A percentile compares a stretch with the other conserved stretches of the same genome.
Evolutionary conservation across 129 eudicot genomes (phyloP).

Genomic region (Tagetes patula): DNA sequence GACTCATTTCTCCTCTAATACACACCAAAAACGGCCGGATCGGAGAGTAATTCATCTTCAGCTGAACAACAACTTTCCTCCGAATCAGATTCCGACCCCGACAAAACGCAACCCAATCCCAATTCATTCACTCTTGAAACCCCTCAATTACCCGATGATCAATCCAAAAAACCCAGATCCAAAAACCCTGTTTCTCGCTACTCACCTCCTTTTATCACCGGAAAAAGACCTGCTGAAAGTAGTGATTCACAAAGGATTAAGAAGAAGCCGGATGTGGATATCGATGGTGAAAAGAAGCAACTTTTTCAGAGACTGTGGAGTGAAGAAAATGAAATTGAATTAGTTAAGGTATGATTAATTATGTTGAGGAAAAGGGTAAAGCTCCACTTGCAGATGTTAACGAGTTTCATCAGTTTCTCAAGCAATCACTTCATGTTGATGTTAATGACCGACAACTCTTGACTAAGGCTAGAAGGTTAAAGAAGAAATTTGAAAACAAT

Average conservation of each 20-base stretch:
- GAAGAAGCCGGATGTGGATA: slow-evolving; percentile 33
- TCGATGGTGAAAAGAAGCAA: slow-evolving; percentile 33
- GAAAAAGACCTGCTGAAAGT: slow-evolving; percentile 42
- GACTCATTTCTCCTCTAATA: neutral
- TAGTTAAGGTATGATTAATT: slow-evolving; percentile 65
- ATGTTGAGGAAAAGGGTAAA: slow-evolving; percentile 36
- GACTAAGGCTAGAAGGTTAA: slow-evolving; percentile 51
- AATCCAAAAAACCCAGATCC: slow-evolving; percentile 42
- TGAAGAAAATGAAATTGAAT: slow-evolving; percentile 62
- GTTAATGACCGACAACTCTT: slow-evolving; percentile 46
- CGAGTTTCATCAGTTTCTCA: slow-evolving; percentile 60
- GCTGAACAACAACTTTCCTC: slow-evolving; percentile 31
- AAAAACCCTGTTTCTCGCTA: slow-evolving; percentile 33
- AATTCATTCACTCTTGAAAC: slow-evolving; percentile 1
- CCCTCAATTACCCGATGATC: slow-evolving; percentile 11
- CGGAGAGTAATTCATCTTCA: slow-evolving; percentile 34
- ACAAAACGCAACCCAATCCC: too few species aligned
- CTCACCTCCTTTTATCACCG: slow-evolving; percentile 30
- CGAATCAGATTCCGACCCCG: slow-evolving; percentile 38
- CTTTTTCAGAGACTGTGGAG: slow-evolving; percentile 74
- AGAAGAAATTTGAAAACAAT: slow-evolving; percentile 48
- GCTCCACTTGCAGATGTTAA: slow-evolving; percentile 49
- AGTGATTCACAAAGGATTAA: slow-evolving; percentile 33
- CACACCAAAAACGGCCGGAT: slow-evolving; percentile 34
- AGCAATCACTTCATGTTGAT: slow-evolving; percentile 54